Base-by-base conservation (phyloP, 2,329 filamentous ascomycete genomes). In the Amauroascus niger region DNA sequence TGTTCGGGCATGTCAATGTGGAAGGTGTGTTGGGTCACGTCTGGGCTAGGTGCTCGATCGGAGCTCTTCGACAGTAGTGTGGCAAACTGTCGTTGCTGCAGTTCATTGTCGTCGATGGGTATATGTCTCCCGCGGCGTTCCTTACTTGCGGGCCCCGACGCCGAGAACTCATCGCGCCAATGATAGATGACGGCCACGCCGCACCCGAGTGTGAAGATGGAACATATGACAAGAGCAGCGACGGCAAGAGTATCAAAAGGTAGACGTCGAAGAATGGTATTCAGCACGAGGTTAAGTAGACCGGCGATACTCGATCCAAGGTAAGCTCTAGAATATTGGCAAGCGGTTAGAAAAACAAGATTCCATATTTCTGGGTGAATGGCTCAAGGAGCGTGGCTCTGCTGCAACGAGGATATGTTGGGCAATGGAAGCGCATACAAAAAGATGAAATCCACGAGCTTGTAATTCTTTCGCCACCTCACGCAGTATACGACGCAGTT, bases 51-150 rank as follows among this genome's bases (percentile, higher is more conserved):
- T 4, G 65, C 64, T 14, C 62, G 58, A 5, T 58, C 56, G 6
- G 61, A 58, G 6, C 65, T 61, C 28, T 64, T 62, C 20, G 71
- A 55, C 16, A 72, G 59, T 11, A 68, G 63, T 32, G 66, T 65
- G 24, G 71, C 58, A 49, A 72, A 67, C 33, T 65, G 66, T 32
- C 70, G 67, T 51, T 71, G 67, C 61, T 68, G 65, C 49, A 72
- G 69, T 49, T 72, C 69, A 20, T 67, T 66, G 2, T 63, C 68
- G 39, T 69, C 53, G 4, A 64, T 55, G 4, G 57, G 56, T 0
- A 57, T 61, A 35, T 50, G 54, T 28, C 33, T 46, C 6, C 55
- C 22, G 28, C 54, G 24, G 49, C 54, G 35, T 57, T 37, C 18
- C 5, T 37, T 44, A 13, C 41, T 33, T 20, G 28, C 20, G n/a